Conservation (phyloP, 495 filamentous ascomycete species). For the Xylaria grammica region DNA sequence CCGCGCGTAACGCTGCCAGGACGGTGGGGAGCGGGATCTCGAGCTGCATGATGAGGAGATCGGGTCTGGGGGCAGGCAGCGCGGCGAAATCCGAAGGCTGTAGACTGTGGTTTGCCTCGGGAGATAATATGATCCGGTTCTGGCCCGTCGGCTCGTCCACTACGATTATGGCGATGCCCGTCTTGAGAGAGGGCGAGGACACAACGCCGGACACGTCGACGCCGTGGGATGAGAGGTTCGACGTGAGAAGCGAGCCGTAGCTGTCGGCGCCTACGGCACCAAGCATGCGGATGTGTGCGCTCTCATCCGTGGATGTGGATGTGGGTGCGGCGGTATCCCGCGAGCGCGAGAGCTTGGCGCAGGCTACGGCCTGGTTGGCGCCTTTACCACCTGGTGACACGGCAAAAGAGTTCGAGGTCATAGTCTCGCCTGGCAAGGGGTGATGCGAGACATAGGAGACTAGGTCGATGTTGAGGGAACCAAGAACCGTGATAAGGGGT, state of each 20-base stretch:
- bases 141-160: conserved; percentile 78
- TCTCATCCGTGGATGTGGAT: conserved; percentile 40
- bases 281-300: conserved; percentile 75
- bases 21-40: conserved; percentile 81
- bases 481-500: conserved; percentile 75
- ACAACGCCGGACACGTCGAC: conserved; percentile 65
- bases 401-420: conserved; percentile 77
- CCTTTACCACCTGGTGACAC: conserved; percentile 91
- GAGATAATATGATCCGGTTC: conserved; percentile 83
- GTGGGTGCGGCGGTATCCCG: conserved; percentile 20
- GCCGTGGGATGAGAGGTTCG: conserved; percentile 61
- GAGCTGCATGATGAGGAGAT: conserved; percentile 83
- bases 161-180: conserved; percentile 84
- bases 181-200: conserved; percentile 58
- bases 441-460: conserved; percentile 84
- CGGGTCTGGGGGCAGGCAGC: conserved; percentile 47
- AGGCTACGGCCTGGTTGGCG: conserved; percentile 92
- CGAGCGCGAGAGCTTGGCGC: conserved; percentile 54
- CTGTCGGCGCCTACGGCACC: conserved; percentile 79
- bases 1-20: conserved; percentile 64
- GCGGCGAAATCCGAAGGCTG: conserved; percentile 26
- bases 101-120: conserved; percentile 74
- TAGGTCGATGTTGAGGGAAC: conserved; percentile 93
- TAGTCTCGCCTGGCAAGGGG: conserved; percentile 83
- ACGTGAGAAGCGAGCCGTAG: conserved; percentile 59